These are phyloP conservation scores for Ilex asprella DNA, from an alignment of 257 asterid genomes.

Conservation along the genomic window DNA sequence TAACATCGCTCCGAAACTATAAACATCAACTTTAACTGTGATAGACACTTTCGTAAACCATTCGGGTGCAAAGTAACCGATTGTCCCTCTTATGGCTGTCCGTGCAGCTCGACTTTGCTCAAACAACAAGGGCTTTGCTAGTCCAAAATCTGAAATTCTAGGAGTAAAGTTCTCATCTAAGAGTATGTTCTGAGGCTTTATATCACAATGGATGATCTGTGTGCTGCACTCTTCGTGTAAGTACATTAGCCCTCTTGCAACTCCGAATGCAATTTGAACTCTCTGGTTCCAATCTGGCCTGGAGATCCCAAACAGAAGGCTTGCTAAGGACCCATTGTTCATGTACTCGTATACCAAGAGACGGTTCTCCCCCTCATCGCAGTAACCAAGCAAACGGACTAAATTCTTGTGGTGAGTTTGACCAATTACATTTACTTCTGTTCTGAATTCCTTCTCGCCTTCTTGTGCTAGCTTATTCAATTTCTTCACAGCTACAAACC, in stretches of 20 bases:
- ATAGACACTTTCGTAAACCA: slow-evolving; percentile 11
- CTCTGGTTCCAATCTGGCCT: slow-evolving; percentile 15
- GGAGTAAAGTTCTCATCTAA: slow-evolving; percentile 9
- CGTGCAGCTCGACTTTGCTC: slow-evolving; percentile 11
- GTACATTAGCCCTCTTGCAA: slow-evolving; percentile 16
- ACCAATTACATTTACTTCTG: slow-evolving; percentile 11
- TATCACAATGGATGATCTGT: slow-evolving; percentile 21
- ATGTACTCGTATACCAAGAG: slow-evolving; percentile 20
- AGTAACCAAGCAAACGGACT: slow-evolving; percentile 13
- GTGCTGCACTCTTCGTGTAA: slow-evolving; percentile 18
- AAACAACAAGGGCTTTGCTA: slow-evolving; percentile 11
- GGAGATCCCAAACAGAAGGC: slow-evolving; percentile 1
- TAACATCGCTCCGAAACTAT: slow-evolving; percentile 11
- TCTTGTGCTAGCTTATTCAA: slow-evolving; percentile 2
- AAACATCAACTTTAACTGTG: slow-evolving; percentile 9
- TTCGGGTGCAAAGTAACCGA: slow-evolving; percentile 21
- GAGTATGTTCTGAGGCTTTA: slow-evolving; percentile 20
- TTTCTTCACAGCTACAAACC: slow-evolving; percentile 11
- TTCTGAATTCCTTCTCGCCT: slow-evolving; percentile 11
- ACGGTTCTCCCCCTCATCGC: slow-evolving; percentile 6
- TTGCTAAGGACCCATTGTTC: slow-evolving; percentile 13
- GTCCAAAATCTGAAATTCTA: slow-evolving; percentile 20
- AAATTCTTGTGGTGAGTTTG: slow-evolving; percentile 19
- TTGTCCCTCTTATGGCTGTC: slow-evolving; percentile 18
- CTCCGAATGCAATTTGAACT: slow-evolving; percentile 8